Conservation (phyloP, 164 flowering plant species). For the Piper longum region DNA sequence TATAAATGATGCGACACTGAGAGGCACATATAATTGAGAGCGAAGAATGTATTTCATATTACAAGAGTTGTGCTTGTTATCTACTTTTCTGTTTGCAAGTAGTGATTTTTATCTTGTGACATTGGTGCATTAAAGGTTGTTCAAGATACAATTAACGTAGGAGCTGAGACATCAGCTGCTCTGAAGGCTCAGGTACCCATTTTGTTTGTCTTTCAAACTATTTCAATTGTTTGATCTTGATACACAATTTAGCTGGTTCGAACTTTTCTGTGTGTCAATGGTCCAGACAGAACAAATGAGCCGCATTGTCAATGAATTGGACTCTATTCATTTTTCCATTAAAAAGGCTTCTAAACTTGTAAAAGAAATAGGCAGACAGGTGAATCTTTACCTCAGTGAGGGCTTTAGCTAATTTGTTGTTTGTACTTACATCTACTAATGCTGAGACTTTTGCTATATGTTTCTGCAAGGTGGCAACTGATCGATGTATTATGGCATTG, state of each 20-base stretch:
- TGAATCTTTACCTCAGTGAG: constrained; percentile 2
- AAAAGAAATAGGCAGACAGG: constrained; percentile 36
- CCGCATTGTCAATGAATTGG: constrained; percentile 87
- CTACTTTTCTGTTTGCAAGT: no score
- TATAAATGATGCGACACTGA: not conserved
- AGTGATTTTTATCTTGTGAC: not conserved
- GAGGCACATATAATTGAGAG: not conserved
- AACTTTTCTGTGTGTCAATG: not conserved
- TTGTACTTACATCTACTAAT: not conserved
- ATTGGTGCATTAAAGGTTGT: constrained; percentile 44
- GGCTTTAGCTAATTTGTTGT: not conserved
- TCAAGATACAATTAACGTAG: constrained; percentile 70
- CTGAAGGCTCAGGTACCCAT: constrained; percentile 74
- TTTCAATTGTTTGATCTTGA: not conserved
- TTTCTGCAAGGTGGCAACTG: constrained; percentile 72
- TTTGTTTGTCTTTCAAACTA: not conserved
- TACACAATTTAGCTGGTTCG: not conserved
- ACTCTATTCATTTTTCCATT: constrained; percentile 85
- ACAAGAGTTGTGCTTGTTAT: not conserved
- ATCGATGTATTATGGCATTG: constrained; percentile 69
- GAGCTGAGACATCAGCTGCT: constrained; percentile 82
- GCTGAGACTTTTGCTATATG: not conserved
- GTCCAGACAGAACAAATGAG: constrained; percentile 96
- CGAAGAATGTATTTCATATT: not conserved
- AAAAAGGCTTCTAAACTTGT: constrained; percentile 77